phyloP scores from a whole-genome alignment of 2,329 filamentous ascomycete genomes.

The Colletotrichum sp. region DNA sequence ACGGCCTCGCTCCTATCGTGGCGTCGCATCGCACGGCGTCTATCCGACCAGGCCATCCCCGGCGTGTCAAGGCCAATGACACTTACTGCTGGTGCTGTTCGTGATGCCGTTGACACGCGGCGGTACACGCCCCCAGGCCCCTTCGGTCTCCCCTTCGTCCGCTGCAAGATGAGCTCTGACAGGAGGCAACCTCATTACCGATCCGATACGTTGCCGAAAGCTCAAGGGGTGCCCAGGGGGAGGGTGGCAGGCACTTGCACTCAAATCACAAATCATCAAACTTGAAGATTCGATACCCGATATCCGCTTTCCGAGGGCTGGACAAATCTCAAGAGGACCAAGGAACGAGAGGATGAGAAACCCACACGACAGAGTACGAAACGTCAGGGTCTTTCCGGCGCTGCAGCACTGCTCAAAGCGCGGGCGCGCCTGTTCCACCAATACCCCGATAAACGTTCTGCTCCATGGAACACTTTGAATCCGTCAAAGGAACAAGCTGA shows the following conservation, averaged over 20 bases:
- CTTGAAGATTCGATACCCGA: not conserved
- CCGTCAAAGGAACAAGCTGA: slow-evolving; percentile 6
- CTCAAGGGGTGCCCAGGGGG: not conserved
- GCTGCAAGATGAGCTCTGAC: slow-evolving; percentile 1
- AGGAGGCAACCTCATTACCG: not conserved
- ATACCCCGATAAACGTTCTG: not conserved
- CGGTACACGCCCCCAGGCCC: not conserved
- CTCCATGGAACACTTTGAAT: not conserved
- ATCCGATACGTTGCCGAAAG: not conserved
- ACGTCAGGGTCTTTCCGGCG: not conserved
- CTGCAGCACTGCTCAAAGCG: slow-evolving; percentile 1
- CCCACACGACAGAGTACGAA: not conserved
- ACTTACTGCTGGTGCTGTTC: not conserved
- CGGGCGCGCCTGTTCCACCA: slow-evolving; percentile 3
- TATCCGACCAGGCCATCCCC: not conserved
- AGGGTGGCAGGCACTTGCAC: not conserved
- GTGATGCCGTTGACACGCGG: not conserved
- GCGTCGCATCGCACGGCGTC: not conserved
- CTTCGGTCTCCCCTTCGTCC: not conserved
- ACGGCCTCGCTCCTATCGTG: not conserved
- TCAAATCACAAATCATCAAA: not conserved
- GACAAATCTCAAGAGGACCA: not conserved
- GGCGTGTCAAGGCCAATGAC: not conserved
- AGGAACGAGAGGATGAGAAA: not conserved
- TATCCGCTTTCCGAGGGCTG: not conserved